Base-by-base conservation (phyloP, 2,329 filamentous ascomycete genomes). In the Apiospora marii region DNA sequence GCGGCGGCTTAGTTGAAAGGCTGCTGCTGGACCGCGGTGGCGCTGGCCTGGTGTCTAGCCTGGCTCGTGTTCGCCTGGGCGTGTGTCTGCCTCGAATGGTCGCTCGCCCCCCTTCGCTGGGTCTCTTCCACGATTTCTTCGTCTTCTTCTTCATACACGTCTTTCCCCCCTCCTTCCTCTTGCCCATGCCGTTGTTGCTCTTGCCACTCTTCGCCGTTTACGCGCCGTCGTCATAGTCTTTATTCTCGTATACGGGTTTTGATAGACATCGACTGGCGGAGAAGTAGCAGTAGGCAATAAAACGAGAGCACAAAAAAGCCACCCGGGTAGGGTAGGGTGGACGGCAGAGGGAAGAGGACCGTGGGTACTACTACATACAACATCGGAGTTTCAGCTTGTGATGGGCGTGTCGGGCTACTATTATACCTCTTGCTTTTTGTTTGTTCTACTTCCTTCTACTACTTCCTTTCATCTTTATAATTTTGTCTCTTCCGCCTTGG, bases 1-100 rank as follows among this genome's bases (percentile, higher is more conserved):
- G 41, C 70, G 46, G 68, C 68, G 58, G 70, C 70, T 67, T 73
- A 73, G 72, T 72, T 70, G 61, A 72, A 69, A 69, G 61, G 71
- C 14, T 70, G 70, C 37, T 70, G 68, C 37, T 70, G 68, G 48
- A 44, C 58, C 58, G 58, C 34, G 58, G 58, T 41, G 58, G 34
- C 34, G 34, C 58, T 64, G 58, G 30, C 58, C 3, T 64, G 58
- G 58, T 64, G 58, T n/a, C 58, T 64, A 10, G 58, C 34, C 30
- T 64, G 58, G 58, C 34, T 64, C 19, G 10, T n/a, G 34, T 41
- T 64, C 34, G 34, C 34, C 7, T 64, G 58, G 58, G 34, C 34
- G 34, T 37, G 34, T 19, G 22, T 41, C 58, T 41, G 34, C 22
- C 58, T 37, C n/a, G 14, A 24, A 8, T 64, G 58, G 30, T 64